These are phyloP conservation scores for Fusarium nurragi DNA, from an alignment of 2,329 filamentous ascomycete genomes.

Conservation along the genomic window DNA sequence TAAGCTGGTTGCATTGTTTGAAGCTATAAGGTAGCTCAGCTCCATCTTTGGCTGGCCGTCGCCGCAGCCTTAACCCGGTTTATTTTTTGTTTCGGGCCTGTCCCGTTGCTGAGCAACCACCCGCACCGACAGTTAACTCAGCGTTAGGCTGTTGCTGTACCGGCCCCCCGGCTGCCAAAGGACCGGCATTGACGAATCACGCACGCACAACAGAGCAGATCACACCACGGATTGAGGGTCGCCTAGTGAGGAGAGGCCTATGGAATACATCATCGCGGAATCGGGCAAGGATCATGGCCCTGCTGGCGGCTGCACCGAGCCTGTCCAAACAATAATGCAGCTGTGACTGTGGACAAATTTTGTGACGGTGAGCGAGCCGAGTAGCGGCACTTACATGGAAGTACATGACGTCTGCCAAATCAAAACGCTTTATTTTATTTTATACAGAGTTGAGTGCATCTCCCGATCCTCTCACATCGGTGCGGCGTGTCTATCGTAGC, in stretches of 20 bases:
- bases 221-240: constrained; percentile 40
- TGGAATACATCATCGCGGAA: constrained; percentile 35
- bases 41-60: constrained; percentile 28
- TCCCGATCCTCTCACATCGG: constrained; percentile 30
- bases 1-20: constrained; percentile 37
- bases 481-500: constrained; percentile 38
- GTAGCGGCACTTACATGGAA: not conserved
- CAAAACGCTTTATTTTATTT: constrained; percentile 43
- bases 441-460: constrained; percentile 46
- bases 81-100: constrained; percentile 42
- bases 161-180: constrained; percentile 18
- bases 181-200: constrained; percentile 35
- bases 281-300: constrained; percentile 29
- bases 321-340: constrained; percentile 6
- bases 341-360: constrained; percentile 4
- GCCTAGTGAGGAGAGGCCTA: constrained; percentile 24
- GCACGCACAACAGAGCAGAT: constrained; percentile 38
- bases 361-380: constrained; percentile 23
- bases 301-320: constrained; percentile 27
- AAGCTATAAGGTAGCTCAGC: constrained; percentile 19
- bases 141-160: constrained; percentile 17
- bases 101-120: constrained; percentile 41
- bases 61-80: constrained; percentile 31
- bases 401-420: constrained; percentile 35
- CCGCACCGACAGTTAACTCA: constrained; percentile 25